A percentile compares a stretch with the other conserved stretches of the same genome.
phyloP scores from a whole-genome alignment of 768 basidiomycete genomes.

The Rickenella mellea region DNA sequence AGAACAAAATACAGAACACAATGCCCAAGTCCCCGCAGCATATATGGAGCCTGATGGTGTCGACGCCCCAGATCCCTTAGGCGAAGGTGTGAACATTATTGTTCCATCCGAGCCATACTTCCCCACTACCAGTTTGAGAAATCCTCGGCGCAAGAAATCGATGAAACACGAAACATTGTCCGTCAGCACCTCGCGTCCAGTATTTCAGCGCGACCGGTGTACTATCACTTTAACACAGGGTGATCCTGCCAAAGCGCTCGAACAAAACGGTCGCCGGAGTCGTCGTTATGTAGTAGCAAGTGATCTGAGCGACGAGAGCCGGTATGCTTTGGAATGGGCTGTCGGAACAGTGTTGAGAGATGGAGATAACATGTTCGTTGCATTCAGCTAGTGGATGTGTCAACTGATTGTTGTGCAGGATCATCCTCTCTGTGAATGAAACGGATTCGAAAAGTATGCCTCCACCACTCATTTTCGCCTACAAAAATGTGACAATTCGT shows the following conservation, averaged over 20 bases:
- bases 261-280: slow-evolving; percentile 44
- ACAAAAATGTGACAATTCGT: slow-evolving; percentile 6
- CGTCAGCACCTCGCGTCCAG: slow-evolving; percentile 62
- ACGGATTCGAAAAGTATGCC: slow-evolving; percentile 78
- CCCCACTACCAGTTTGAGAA: slow-evolving; percentile 41
- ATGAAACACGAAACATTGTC: slow-evolving; percentile 56
- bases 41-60: slow-evolving; percentile 26
- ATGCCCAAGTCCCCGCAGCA: slow-evolving; percentile 41
- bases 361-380: slow-evolving; percentile 74
- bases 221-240: slow-evolving; percentile 87
- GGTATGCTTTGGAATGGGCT: slow-evolving; percentile 96
- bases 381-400: neutral
- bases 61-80: slow-evolving; percentile 71
- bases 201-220: slow-evolving; percentile 87
- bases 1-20: slow-evolving; percentile 80
- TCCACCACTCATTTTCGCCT: slow-evolving; percentile 1
- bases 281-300: slow-evolving; percentile 82
- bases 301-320: slow-evolving; percentile 88
- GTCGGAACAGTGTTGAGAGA: slow-evolving; percentile 93
- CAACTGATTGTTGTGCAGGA: slow-evolving; percentile 23
- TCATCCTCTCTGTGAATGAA: slow-evolving; percentile 86
- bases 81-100: slow-evolving; percentile 87
- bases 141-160: slow-evolving; percentile 47
- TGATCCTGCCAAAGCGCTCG: slow-evolving; percentile 46
- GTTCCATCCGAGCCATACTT: slow-evolving; percentile 80